Evolutionary conservation across 2,329 filamentous ascomycete genomes (phyloP).

Genomic region (Endoconidiophora polonica): DNA sequence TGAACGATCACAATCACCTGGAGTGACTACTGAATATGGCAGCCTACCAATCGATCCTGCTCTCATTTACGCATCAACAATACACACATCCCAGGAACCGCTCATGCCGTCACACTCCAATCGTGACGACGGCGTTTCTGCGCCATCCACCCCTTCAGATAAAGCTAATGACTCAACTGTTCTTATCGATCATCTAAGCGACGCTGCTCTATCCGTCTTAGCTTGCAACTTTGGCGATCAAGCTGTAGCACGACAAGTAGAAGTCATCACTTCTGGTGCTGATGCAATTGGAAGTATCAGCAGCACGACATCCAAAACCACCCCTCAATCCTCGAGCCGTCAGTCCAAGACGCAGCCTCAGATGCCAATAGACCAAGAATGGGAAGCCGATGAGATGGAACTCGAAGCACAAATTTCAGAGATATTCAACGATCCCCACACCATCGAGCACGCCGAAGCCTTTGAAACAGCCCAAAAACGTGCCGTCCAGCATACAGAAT

Average conservation of each 20-base stretch:
- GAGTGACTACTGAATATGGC: neutral
- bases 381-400: constrained; percentile 44
- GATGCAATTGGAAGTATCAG: too few relatives aligned
- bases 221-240: constrained; percentile 29
- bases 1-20: neutral
- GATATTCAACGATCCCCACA: constrained; percentile 47
- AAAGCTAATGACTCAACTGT: constrained; percentile 16
- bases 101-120: neutral
- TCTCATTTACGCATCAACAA: neutral
- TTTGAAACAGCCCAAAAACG: constrained; percentile 42
- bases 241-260: neutral
- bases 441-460: constrained; percentile 36
- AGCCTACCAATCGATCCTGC: constrained; percentile 4
- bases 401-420: constrained; percentile 55
- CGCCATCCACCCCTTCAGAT: neutral
- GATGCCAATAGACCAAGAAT: constrained; percentile 43
- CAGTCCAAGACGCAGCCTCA: constrained; percentile 22
- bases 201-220: constrained; percentile 24
- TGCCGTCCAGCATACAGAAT: constrained; percentile 35
- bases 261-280: too few relatives aligned
- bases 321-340: neutral
- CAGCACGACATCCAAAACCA: too few relatives aligned
- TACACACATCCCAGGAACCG: neutral
- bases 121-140: neutral
- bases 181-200: constrained; percentile 12